phyloP scores from a whole-genome alignment of 1,284 basidiomycete species.

The Hortiboletus rubellus region DNA sequence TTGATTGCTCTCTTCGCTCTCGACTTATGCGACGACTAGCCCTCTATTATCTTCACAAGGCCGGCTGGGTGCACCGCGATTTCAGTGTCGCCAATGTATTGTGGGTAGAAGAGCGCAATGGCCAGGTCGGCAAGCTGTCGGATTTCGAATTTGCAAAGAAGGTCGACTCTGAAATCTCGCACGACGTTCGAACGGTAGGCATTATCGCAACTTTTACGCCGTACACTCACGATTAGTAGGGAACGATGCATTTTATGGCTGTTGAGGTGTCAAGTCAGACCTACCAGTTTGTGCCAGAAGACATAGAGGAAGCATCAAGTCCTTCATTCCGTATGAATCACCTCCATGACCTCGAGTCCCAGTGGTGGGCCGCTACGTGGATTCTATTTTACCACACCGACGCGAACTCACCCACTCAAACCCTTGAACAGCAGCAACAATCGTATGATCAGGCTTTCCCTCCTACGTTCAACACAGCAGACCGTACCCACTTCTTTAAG shows the following conservation, averaged over 20 bases:
- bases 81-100: constrained; percentile 12
- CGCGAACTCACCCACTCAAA: background rate
- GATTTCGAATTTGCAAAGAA: constrained; percentile 17
- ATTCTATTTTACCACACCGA: constrained; percentile 2
- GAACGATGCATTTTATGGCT: constrained; percentile 18
- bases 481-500: background rate
- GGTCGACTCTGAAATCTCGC: background rate
- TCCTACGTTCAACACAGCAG: background rate
- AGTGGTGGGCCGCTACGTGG: constrained; percentile 7
- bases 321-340: constrained; percentile 1
- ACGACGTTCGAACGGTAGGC: constrained; percentile 11
- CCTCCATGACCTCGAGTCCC: constrained; percentile 5
- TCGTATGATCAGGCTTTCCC: background rate
- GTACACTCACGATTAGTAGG: constrained; percentile 4
- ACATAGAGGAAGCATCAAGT: too few relatives aligned
- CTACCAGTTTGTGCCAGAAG: too few relatives aligned
- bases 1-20: background rate
- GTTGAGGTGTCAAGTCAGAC: background rate
- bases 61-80: constrained; percentile 14
- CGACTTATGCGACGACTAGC: background rate
- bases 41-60: constrained; percentile 1
- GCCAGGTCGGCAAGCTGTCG: background rate
- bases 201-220: too few relatives aligned
- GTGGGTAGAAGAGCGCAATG: background rate
- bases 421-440: background rate